These are phyloP conservation scores for Eimeria praecox DNA, from an alignment of 169 alveolate species.

Conservation along the genomic window DNA sequence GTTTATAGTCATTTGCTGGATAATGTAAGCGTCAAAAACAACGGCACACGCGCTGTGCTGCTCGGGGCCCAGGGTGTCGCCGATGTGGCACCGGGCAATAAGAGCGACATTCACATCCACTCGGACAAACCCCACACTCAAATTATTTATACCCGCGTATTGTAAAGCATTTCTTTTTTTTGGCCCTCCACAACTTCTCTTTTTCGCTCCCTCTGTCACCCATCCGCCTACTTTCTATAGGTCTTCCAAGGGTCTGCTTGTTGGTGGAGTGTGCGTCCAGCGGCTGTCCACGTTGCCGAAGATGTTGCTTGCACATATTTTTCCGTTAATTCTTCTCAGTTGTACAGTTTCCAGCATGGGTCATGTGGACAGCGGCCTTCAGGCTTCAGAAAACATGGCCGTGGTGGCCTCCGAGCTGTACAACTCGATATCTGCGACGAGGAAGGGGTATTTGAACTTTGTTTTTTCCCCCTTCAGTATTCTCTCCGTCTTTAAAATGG, in stretches of 20 bases:
- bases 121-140: too few species aligned
- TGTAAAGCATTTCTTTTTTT: too few species aligned
- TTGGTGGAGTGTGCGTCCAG: not conserved
- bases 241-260: not conserved
- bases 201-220: not conserved
- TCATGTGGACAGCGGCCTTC: not conserved
- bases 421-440: constrained; percentile 5
- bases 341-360: not conserved
- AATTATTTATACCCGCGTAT: too few species aligned
- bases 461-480: constrained; percentile 79
- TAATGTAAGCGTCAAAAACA: too few species aligned
- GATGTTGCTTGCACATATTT: not conserved
- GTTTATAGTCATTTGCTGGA: too few species aligned
- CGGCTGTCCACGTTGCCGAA: not conserved
- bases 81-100: too few species aligned
- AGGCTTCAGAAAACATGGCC: not conserved
- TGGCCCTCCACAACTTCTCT: too few species aligned
- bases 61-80: too few species aligned
- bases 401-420: not conserved
- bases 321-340: not conserved
- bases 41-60: too few species aligned
- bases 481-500: constrained; percentile 62
- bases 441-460: constrained; percentile 26
- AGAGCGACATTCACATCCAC: too few species aligned
- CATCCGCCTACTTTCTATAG: not conserved